Evolutionary conservation across 2,329 filamentous ascomycete species (phyloP).

Genomic region (Curvularia spicifera): DNA sequence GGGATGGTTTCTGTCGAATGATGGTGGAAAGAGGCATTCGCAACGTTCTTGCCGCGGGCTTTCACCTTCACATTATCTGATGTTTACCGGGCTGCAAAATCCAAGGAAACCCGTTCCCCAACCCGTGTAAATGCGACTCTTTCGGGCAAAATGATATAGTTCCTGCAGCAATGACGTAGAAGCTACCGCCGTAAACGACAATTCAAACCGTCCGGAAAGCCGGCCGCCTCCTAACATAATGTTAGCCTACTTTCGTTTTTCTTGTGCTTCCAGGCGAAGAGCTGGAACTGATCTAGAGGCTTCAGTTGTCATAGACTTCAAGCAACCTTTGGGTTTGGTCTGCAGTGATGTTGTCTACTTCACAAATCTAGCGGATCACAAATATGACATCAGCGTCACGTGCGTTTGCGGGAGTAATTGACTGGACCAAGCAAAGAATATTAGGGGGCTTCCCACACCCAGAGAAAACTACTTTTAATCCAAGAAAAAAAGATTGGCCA

Average conservation of each 20-base stretch:
- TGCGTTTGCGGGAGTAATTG: not conserved
- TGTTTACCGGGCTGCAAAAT: not conserved
- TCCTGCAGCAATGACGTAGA: constrained; percentile 1
- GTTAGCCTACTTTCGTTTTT: not conserved
- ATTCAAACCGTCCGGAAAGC: not conserved
- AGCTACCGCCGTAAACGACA: not conserved
- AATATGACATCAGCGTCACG: constrained; percentile 9
- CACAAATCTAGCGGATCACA: not conserved
- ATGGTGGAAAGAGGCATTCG: not conserved
- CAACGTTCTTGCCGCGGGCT: not conserved
- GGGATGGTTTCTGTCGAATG: not conserved
- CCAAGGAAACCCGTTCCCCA: not conserved
- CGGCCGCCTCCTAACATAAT: not conserved
- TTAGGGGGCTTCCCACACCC: not conserved
- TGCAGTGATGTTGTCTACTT: not conserved
- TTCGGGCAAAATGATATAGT: not conserved
- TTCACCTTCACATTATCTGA: not conserved
- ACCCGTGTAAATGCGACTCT: not conserved
- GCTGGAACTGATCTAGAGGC: not conserved
- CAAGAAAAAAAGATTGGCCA: not conserved
- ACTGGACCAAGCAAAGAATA: not conserved
- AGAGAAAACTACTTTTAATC: constrained; percentile 1
- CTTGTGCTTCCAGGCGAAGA: not conserved
- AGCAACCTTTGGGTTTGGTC: not conserved
- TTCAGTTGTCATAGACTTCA: not conserved